Percentiles rank a stretch among this genome's conserved stretches.
phyloP scores from a whole-genome alignment of 2,329 filamentous ascomycete genomes.

The Phialemonium atrogriseum region DNA sequence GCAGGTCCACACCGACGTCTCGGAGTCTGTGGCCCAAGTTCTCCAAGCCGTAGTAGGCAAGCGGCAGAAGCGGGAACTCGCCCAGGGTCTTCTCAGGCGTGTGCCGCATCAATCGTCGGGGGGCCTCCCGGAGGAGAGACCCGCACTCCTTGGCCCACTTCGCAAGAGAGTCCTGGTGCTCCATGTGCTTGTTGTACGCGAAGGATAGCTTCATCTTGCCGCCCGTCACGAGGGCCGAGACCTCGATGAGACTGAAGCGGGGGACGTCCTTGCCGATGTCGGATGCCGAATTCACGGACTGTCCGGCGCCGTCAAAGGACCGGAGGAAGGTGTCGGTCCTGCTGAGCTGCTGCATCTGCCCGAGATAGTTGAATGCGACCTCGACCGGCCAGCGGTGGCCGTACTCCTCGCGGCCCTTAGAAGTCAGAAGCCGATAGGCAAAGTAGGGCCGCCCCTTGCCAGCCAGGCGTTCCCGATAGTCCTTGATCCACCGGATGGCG shows the following conservation, averaged over 20 bases:
- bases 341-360: slow-evolving; percentile 35
- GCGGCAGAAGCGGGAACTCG: slow-evolving; percentile 23
- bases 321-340: slow-evolving; percentile 12
- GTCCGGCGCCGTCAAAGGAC: slow-evolving; percentile 13
- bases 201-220: slow-evolving; percentile 17
- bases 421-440: slow-evolving; percentile 23
- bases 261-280: slow-evolving; percentile 15
- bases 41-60: slow-evolving; percentile 19
- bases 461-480: slow-evolving; percentile 22
- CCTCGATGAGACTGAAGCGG: slow-evolving; percentile 15
- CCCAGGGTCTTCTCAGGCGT: slow-evolving; percentile 18
- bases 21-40: slow-evolving; percentile 15
- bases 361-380: slow-evolving; percentile 40
- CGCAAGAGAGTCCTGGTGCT: slow-evolving; percentile 11
- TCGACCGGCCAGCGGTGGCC: slow-evolving; percentile 29
- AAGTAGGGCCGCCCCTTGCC: slow-evolving; percentile 30
- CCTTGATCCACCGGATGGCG: slow-evolving; percentile 21
- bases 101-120: slow-evolving; percentile 6
- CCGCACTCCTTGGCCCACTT: slow-evolving; percentile 10
- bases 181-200: slow-evolving; percentile 14
- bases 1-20: slow-evolving; percentile 7
- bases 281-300: slow-evolving; percentile 8
- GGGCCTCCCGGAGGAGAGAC: slow-evolving; percentile 11
- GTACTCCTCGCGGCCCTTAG: slow-evolving; percentile 21
- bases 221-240: slow-evolving; percentile 13